phyloP scores from a whole-genome alignment of 441 rosid genomes.

The Metrosideros polymorpha region DNA sequence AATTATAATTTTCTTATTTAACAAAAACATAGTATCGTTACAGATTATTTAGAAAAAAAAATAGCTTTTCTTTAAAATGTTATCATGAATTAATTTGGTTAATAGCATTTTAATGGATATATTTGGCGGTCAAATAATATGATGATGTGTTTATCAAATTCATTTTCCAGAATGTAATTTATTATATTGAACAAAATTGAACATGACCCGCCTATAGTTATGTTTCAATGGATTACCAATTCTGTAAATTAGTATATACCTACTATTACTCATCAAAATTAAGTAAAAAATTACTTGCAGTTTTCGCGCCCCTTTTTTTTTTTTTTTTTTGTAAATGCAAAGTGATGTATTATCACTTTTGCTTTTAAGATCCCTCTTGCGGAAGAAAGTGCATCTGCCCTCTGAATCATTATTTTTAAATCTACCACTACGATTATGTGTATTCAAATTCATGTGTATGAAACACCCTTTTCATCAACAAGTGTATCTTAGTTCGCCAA shows the following conservation, averaged over 20 bases:
- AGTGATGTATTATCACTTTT: not conserved
- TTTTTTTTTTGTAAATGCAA: not conserved
- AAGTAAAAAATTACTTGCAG: not conserved
- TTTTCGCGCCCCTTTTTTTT: not conserved
- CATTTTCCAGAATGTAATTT: not conserved
- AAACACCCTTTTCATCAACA: not conserved
- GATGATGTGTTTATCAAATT: not conserved
- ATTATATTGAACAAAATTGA: not conserved
- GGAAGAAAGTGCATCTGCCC: not conserved
- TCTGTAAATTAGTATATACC: not conserved
- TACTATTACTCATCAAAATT: not conserved
- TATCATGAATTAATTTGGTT: not conserved
- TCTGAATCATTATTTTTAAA: not conserved
- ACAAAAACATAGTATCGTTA: no score
- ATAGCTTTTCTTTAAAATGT: not conserved
- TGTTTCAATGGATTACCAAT: not conserved
- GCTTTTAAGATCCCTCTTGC: not conserved
- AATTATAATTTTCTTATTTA: no score
- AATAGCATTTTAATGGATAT: not conserved
- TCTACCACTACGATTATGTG: not conserved
- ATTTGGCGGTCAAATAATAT: not conserved
- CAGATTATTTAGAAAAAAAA: no score
- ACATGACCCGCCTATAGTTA: not conserved
- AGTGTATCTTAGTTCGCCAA: not conserved
- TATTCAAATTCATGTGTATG: no score